A percentile compares a stretch with the other conserved stretches of the same genome.
Conservation (phyloP, 352 stramenopile genomes). For the Globisporangium emineosum region DNA sequence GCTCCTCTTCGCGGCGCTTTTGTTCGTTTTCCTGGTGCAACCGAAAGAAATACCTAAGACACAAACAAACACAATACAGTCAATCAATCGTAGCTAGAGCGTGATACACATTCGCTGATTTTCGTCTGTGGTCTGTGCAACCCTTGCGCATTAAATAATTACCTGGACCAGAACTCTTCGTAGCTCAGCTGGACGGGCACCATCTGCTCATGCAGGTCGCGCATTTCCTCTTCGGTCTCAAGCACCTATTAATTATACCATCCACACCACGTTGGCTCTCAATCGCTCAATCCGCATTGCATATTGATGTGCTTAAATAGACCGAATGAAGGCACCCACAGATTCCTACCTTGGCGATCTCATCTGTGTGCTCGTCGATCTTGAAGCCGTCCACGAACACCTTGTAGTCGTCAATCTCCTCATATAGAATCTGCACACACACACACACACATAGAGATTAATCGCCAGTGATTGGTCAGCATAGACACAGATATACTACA, state of each 20-base stretch:
- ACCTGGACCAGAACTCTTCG: constrained; percentile 85
- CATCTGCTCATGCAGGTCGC: constrained; percentile 58
- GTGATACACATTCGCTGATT: neutral
- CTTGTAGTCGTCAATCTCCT: constrained; percentile 73
- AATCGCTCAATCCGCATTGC: neutral
- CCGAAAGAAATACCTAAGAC: constrained; percentile 63
- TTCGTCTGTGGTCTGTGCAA: neutral
- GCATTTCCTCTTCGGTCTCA: constrained; percentile 49
- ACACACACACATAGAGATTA: neutral
- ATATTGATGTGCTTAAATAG: neutral
- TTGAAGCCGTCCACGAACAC: constrained; percentile 61
- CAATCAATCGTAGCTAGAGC: neutral
- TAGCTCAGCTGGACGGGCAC: constrained; percentile 75
- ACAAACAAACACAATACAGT: neutral
- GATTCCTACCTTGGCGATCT: constrained; percentile 46
- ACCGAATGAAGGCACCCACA: neutral
- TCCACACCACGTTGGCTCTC: too few species aligned
- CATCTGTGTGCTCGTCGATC: constrained; percentile 62
- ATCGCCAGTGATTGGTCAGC: neutral
- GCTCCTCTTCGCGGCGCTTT: constrained; percentile 31
- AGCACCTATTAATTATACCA: constrained; percentile 47
- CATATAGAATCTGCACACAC: constrained; percentile 55
- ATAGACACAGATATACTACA: neutral
- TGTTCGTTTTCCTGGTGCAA: constrained; percentile 41
- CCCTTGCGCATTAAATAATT: neutral